These are phyloP conservation scores for Mycotypha africana DNA, from an alignment of 371 early-diverging fungal species.

Conservation along the genomic window DNA sequence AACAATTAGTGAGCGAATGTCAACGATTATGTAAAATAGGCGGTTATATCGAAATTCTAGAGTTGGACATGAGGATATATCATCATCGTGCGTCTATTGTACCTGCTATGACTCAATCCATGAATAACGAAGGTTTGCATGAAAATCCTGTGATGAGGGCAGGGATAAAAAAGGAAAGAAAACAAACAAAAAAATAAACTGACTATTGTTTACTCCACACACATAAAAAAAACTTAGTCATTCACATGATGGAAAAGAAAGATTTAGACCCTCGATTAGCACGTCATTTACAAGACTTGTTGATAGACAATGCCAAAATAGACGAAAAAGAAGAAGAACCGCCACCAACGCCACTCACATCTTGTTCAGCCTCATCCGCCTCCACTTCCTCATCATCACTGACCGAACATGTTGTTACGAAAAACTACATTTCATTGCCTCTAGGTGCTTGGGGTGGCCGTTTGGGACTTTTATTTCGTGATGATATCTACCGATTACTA, in stretches of 20 bases:
- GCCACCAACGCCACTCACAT: background rate
- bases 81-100: slow-evolving; percentile 18
- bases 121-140: slow-evolving; percentile 36
- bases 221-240: slow-evolving; percentile 15
- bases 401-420: background rate
- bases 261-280: slow-evolving; percentile 33
- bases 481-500: slow-evolving; percentile 28
- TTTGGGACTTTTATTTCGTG: slow-evolving; percentile 37
- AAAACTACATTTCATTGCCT: slow-evolving; percentile 36
- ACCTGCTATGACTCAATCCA: slow-evolving; percentile 15
- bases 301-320: slow-evolving; percentile 6
- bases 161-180: no score
- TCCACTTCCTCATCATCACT: no score
- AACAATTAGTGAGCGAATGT: slow-evolving; percentile 27
- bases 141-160: no score
- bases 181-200: no score
- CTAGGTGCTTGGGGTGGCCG: slow-evolving; percentile 42
- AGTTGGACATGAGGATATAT: slow-evolving; percentile 40
- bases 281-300: slow-evolving; percentile 25
- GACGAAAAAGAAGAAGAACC: no score
- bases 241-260: slow-evolving; percentile 24
- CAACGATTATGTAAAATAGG: slow-evolving; percentile 23
- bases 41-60: slow-evolving; percentile 37
- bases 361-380: no score
- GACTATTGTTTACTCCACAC: no score